Conservation (phyloP, 257 asterid genomes). For the Forsythia suspensa region DNA sequence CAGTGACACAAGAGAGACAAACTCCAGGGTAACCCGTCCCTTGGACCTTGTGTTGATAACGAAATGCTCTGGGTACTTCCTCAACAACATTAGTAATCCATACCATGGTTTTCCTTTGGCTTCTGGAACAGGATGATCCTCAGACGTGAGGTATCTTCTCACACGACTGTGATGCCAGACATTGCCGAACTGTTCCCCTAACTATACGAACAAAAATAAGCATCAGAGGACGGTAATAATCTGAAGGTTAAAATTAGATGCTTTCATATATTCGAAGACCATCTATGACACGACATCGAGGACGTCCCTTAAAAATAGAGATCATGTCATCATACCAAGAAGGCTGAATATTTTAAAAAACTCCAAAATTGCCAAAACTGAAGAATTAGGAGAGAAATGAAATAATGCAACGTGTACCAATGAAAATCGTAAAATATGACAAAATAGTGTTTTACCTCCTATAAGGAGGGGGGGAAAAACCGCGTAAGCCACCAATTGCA, state of each 20-base stretch:
- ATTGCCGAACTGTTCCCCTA: slow-evolving; percentile 66
- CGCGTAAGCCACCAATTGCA: neutral
- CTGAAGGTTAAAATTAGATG: neutral
- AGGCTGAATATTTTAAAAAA: neutral
- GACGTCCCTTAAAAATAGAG: neutral
- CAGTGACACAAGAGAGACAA: slow-evolving; percentile 86
- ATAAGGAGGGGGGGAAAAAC: neutral
- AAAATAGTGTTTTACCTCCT: neutral
- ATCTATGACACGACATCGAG: neutral
- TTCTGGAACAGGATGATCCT: slow-evolving; percentile 65
- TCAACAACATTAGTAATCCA: slow-evolving; percentile 78
- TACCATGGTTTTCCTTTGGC: slow-evolving; percentile 86
- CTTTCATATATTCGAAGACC: no score
- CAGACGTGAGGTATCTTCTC: slow-evolving; percentile 79
- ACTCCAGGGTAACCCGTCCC: slow-evolving; percentile 73
- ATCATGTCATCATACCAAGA: neutral
- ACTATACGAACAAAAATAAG: slow-evolving; percentile 41
- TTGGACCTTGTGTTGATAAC: slow-evolving; percentile 87
- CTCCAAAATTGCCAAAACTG: no score
- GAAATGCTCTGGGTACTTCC: slow-evolving; percentile 91
- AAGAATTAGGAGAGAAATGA: neutral
- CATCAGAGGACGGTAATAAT: slow-evolving; percentile 6
- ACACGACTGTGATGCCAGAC: slow-evolving; percentile 91
- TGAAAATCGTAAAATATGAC: neutral
- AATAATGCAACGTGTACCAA: neutral